Percentiles rank a stretch among this genome's conserved stretches.
These are phyloP conservation scores for Fusarium buxicola DNA, from an alignment of 2,329 filamentous ascomycete genomes.

Conservation along the genomic window DNA sequence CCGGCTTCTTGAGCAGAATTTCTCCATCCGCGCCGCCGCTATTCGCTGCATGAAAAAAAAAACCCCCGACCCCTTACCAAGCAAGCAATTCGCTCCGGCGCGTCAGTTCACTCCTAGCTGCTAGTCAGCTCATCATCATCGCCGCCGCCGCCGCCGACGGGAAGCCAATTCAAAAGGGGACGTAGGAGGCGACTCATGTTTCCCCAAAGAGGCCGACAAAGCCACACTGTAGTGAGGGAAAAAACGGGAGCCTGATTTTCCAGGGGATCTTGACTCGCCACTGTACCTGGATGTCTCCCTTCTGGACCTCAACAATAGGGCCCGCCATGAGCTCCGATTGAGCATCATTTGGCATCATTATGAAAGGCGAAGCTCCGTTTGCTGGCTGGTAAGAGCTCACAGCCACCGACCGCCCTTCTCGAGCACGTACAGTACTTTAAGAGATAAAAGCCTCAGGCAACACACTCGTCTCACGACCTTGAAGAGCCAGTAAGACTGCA, in stretches of 20 bases:
- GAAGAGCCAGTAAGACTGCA: not conserved
- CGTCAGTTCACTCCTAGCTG: slow-evolving; percentile 36
- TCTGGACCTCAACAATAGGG: too few relatives aligned
- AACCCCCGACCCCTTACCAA: slow-evolving; percentile 39
- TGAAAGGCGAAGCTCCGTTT: slow-evolving; percentile 3
- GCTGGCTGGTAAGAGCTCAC: not conserved
- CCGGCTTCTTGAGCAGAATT: slow-evolving; percentile 26
- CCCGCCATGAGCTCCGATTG: slow-evolving; percentile 1
- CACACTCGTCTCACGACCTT: not conserved
- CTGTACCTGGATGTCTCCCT: slow-evolving; percentile 1
- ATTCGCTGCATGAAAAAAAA: slow-evolving; percentile 33
- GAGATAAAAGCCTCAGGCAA: slow-evolving; percentile 27
- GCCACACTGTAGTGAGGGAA: slow-evolving; percentile 22
- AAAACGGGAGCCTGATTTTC: slow-evolving; percentile 29
- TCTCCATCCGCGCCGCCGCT: slow-evolving; percentile 27
- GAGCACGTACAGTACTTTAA: slow-evolving; percentile 27
- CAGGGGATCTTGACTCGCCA: slow-evolving; percentile 14
- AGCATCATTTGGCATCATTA: not conserved
- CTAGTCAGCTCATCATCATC: slow-evolving; percentile 46
- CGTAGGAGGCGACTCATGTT: slow-evolving; percentile 36
- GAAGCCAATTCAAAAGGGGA: slow-evolving; percentile 33
- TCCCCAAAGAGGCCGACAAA: slow-evolving; percentile 17
- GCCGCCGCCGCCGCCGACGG: slow-evolving; percentile 36
- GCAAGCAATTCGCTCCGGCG: slow-evolving; percentile 40
- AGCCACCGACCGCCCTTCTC: slow-evolving; percentile 6